Percentiles rank a stretch among this genome's conserved stretches.
phyloP scores from a whole-genome alignment of 371 early-diverging fungal genomes.

The Lichtheimia ornata region DNA sequence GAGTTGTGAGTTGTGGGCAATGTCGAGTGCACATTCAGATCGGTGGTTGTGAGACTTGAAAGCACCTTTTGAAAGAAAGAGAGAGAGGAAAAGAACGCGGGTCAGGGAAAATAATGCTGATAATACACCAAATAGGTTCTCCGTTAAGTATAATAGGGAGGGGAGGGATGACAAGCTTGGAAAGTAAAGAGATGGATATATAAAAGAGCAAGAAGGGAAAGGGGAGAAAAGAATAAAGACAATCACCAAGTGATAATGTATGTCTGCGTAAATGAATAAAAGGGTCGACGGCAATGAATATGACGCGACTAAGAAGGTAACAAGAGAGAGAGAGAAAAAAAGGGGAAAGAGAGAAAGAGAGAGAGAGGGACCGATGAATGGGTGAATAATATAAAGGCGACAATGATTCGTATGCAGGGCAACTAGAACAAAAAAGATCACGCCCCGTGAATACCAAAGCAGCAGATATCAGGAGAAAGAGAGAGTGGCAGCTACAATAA shows the following conservation, averaged over 20 bases:
- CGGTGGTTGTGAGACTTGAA: background rate
- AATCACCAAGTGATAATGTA: conserved; percentile 10
- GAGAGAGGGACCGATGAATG: background rate
- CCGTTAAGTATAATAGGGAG: background rate
- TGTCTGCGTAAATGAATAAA: conserved; percentile 6
- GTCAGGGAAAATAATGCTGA: background rate
- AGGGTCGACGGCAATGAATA: conserved; percentile 1
- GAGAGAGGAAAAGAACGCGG: background rate
- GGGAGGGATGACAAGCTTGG: background rate
- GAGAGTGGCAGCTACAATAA: background rate
- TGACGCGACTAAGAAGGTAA: conserved; percentile 19
- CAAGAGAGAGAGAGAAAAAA: conserved; percentile 13
- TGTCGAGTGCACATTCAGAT: conserved; percentile 11
- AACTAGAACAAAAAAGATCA: conserved; percentile 18
- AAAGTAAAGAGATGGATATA: conserved; percentile 1
- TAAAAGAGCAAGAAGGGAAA: conserved; percentile 14
- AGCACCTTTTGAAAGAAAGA: background rate
- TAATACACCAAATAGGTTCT: background rate
- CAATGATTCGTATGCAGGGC: conserved; percentile 12
- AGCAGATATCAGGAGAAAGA: background rate
- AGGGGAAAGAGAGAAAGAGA: conserved; percentile 5
- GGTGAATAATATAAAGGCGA: conserved; percentile 2
- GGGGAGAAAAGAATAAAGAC: conserved; percentile 1
- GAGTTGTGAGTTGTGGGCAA: background rate
- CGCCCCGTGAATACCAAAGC: conserved; percentile 5